Percentiles rank a stretch among this genome's conserved stretches.
phyloP scores from a whole-genome alignment of 257 asterid genomes.

The Solanum chilense region DNA sequence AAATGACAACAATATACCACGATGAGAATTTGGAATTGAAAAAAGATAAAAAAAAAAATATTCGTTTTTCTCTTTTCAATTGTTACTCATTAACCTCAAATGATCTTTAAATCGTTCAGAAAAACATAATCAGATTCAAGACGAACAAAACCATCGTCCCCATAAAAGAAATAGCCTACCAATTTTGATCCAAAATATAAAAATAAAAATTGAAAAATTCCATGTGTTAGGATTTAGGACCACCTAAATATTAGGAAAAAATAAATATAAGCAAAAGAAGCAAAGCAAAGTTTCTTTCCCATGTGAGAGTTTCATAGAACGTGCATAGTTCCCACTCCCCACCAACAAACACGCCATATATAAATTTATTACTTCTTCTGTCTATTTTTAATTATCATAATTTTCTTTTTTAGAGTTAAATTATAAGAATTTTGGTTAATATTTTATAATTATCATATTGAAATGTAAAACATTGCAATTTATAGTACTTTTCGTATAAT shows the following conservation, averaged over 20 bases:
- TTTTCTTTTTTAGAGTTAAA: fast-evolving
- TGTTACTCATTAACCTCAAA: fast-evolving
- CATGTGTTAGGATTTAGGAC: not conserved
- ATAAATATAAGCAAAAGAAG: not conserved
- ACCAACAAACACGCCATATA: not conserved
- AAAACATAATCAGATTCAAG: not conserved
- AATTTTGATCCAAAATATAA: not conserved
- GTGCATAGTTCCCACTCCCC: not conserved
- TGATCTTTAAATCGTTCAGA: fast-evolving
- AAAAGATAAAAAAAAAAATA: too few species aligned
- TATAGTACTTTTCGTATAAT: fast-evolving
- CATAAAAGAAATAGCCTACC: not conserved
- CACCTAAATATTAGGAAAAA: not conserved
- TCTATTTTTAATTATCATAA: too few species aligned
- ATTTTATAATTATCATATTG: not conserved
- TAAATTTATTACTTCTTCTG: fast-evolving
- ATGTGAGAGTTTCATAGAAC: not conserved
- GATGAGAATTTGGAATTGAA: not conserved
- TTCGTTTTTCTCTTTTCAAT: too few species aligned
- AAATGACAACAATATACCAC: too few species aligned
- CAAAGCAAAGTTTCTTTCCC: not conserved
- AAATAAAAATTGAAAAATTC: not conserved
- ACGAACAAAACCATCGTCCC: not conserved
- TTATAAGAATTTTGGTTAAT: fast-evolving
- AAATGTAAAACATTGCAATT: too few species aligned